These are phyloP conservation scores for Lumnitzera racemosa DNA, from an alignment of 345 rosid genomes.

Conservation along the genomic window DNA sequence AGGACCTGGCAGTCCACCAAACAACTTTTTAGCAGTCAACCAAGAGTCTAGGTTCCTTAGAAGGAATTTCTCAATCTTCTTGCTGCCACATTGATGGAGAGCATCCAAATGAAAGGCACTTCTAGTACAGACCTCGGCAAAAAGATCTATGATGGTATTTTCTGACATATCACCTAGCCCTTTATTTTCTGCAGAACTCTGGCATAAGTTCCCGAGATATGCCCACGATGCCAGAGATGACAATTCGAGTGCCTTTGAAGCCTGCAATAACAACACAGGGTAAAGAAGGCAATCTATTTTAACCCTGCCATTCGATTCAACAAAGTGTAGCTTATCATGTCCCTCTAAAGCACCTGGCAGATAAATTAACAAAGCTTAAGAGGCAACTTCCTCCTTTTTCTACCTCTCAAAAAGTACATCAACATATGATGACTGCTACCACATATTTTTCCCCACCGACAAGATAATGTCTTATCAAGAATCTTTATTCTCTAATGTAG, in stretches of 20 bases:
- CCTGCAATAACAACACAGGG: slow-evolving; percentile 37
- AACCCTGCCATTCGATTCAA: no score
- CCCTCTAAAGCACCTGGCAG: no score
- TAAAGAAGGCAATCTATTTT: slow-evolving; percentile 2
- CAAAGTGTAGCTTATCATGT: no score
- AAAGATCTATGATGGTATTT: slow-evolving; percentile 42
- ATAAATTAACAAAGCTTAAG: no score
- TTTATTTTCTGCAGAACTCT: slow-evolving; percentile 26
- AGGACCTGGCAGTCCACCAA: slow-evolving; percentile 49
- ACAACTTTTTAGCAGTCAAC: slow-evolving; percentile 50
- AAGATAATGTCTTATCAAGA: no score
- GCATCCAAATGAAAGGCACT: slow-evolving; percentile 72
- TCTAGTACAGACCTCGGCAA: slow-evolving; percentile 45
- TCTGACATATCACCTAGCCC: slow-evolving; percentile 35
- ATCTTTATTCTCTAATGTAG: no score
- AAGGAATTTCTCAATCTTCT: slow-evolving; percentile 29
- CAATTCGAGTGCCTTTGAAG: slow-evolving; percentile 61
- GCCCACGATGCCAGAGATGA: slow-evolving; percentile 77
- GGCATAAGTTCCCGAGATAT: slow-evolving; percentile 39
- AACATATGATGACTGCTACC: no score
- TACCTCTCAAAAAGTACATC: no score
- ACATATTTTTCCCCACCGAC: no score
- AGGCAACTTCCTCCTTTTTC: no score
- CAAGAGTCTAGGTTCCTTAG: slow-evolving; percentile 52
- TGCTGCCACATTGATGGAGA: slow-evolving; percentile 48